A percentile compares a stretch with the other conserved stretches of the same genome.
These are phyloP conservation scores for Fusarium albosuccineum DNA, from an alignment of 2,329 filamentous ascomycete species.

Conservation along the genomic window DNA sequence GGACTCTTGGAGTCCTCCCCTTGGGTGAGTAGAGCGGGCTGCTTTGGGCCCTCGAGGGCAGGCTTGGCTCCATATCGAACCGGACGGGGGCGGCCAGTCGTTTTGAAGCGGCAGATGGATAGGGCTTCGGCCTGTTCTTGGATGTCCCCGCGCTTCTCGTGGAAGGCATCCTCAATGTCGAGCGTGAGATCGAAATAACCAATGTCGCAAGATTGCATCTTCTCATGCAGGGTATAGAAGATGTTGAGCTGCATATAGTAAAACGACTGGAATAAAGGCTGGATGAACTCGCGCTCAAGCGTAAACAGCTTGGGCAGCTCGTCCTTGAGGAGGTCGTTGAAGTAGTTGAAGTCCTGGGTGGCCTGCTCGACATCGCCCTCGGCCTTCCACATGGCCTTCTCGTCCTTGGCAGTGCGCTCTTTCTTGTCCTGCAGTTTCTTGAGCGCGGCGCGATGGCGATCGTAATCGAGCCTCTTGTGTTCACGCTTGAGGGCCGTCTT, in stretches of 20 bases:
- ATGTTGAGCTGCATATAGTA: conserved; percentile 99
- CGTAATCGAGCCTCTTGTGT: conserved; percentile 97
- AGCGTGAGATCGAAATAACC: conserved; percentile 95
- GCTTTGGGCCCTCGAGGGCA: conserved; percentile 62
- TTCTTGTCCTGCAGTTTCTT: conserved; percentile 99
- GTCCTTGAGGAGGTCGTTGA: conserved; percentile 96
- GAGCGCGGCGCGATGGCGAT: conserved; percentile 82
- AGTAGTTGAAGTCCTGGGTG: conserved; percentile 97
- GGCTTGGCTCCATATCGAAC: conserved; percentile 71
- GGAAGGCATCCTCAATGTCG: conserved; percentile 92
- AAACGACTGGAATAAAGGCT: conserved; percentile 97
- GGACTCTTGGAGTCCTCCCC: conserved; percentile 53
- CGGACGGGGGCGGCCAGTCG: conserved; percentile 77
- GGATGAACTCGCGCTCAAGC: conserved; percentile 94
- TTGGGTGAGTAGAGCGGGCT: conserved; percentile 65
- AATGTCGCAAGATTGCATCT: conserved; percentile 97
- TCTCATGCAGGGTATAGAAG: conserved; percentile 97
- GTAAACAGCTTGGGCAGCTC: conserved; percentile 92
- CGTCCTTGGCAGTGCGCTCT: conserved; percentile 94
- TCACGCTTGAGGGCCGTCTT: conserved; percentile 91
- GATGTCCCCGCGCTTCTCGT: conserved; percentile 88
- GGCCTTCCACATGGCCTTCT: conserved; percentile 96
- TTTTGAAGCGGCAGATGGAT: conserved; percentile 91
- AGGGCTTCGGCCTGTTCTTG: conserved; percentile 87
- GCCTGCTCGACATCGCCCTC: conserved; percentile 92